Conservation (phyloP, 441 rosid species). For the Mallotus repandus region DNA sequence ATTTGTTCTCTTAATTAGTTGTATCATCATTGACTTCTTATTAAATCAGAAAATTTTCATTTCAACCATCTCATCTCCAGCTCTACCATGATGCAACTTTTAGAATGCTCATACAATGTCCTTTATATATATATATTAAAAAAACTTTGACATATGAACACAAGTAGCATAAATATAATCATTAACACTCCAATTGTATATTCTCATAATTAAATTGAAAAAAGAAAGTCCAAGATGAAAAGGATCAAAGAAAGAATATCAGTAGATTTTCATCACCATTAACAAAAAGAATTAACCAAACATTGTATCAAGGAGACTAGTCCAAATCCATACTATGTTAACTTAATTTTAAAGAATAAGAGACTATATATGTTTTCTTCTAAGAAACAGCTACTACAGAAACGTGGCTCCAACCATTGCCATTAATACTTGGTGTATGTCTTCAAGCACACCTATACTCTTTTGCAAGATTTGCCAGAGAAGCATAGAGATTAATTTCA, state of each 20-base stretch:
- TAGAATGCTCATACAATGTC: not conserved
- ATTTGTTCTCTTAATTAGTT: too few relatives aligned
- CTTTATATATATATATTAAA: too few relatives aligned
- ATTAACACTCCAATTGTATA: too few relatives aligned
- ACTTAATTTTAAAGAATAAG: slow-evolving; percentile 5
- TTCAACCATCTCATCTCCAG: too few relatives aligned
- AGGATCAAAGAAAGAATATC: not conserved
- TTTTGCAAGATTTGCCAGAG: slow-evolving; percentile 15
- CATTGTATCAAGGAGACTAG: not conserved
- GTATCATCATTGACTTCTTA: too few relatives aligned
- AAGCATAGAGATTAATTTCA: not conserved
- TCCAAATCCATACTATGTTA: not conserved
- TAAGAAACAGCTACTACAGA: slow-evolving; percentile 24
- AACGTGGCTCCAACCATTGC: slow-evolving; percentile 47
- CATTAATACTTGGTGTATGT: not conserved
- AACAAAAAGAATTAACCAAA: not conserved
- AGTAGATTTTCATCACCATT: too few relatives aligned
- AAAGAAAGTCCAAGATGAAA: not conserved
- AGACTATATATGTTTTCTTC: slow-evolving; percentile 22
- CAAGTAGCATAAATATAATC: too few relatives aligned
- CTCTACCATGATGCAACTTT: not conserved
- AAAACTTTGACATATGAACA: too few relatives aligned
- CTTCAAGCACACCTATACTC: slow-evolving; percentile 2
- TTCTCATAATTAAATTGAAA: too few relatives aligned
- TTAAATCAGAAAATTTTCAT: too few relatives aligned